Percentiles rank a stretch among this genome's conserved stretches.
Conservation (phyloP, 352 stramenopile species). For the Pythium dissimile region DNA sequence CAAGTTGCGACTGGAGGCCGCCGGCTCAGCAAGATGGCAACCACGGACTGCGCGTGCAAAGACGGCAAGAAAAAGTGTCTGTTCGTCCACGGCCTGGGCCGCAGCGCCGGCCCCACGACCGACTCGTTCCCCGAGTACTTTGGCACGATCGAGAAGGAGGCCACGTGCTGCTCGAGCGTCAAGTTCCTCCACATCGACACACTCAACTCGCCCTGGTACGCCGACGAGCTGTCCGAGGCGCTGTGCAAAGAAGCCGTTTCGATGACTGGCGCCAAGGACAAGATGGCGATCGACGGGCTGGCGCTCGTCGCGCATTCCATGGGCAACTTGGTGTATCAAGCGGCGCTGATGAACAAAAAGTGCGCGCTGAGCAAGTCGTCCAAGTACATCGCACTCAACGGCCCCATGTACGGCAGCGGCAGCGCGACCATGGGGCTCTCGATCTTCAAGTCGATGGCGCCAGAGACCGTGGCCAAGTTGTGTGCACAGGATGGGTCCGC, state of each 20-base stretch:
- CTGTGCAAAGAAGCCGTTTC: conserved; percentile 20
- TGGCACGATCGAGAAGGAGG: conserved; percentile 25
- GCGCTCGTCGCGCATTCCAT: conserved; percentile 44
- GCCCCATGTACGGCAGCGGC: conserved; percentile 32
- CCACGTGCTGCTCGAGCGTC: conserved; percentile 26
- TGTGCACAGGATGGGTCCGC: too few species aligned
- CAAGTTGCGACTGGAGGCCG: not conserved
- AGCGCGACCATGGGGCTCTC: not conserved
- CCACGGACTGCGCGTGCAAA: conserved; percentile 11
- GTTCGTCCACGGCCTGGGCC: conserved; percentile 32
- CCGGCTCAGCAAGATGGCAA: not conserved
- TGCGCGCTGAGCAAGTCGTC: conserved; percentile 25
- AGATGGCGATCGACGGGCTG: conserved; percentile 24
- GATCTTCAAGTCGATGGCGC: not conserved
- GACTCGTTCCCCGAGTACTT: conserved; percentile 25
- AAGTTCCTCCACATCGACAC: conserved; percentile 37
- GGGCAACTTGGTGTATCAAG: conserved; percentile 37
- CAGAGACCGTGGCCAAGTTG: too few species aligned
- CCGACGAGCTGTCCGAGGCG: conserved; percentile 6
- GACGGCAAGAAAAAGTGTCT: conserved; percentile 26
- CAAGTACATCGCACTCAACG: conserved; percentile 40
- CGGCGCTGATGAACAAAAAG: conserved; percentile 22
- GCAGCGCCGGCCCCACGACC: not conserved
- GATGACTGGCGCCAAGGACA: conserved; percentile 1
- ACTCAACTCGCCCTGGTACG: conserved; percentile 24